phyloP scores from a whole-genome alignment of 768 basidiomycete species.

The Xerocomellus chrysenteron region DNA sequence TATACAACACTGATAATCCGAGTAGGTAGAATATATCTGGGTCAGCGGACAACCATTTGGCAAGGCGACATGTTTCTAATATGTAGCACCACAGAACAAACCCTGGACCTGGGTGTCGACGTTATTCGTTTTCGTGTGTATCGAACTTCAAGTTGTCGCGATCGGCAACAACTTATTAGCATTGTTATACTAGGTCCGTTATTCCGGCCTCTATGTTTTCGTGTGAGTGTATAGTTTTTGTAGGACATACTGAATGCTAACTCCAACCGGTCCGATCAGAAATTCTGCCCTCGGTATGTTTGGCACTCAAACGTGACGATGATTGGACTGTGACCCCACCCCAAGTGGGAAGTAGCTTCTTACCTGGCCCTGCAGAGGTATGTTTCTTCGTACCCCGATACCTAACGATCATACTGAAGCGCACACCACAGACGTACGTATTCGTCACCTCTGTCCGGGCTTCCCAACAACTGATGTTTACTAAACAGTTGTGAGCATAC shows the following conservation, averaged over 20 bases:
- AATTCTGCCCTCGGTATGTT: background rate
- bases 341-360: background rate
- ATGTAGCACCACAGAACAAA: background rate
- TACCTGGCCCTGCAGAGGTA: constrained; percentile 8
- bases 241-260: background rate
- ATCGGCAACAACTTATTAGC: background rate
- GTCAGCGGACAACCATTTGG: no score
- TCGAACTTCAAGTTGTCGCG: background rate
- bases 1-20: background rate
- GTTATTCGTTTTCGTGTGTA: constrained; percentile 7
- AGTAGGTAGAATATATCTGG: background rate
- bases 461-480: background rate
- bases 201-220: background rate
- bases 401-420: background rate
- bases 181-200: constrained; percentile 4
- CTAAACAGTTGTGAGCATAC: no score
- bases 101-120: background rate
- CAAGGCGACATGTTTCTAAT: background rate
- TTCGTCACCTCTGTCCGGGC: background rate
- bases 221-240: background rate
- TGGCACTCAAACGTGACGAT: no score
- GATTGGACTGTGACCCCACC: no score
- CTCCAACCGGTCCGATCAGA: background rate
- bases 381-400: background rate
- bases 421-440: background rate